Conservation (phyloP, 2,329 filamentous ascomycete species). For the Sclerotinia nivalis region DNA sequence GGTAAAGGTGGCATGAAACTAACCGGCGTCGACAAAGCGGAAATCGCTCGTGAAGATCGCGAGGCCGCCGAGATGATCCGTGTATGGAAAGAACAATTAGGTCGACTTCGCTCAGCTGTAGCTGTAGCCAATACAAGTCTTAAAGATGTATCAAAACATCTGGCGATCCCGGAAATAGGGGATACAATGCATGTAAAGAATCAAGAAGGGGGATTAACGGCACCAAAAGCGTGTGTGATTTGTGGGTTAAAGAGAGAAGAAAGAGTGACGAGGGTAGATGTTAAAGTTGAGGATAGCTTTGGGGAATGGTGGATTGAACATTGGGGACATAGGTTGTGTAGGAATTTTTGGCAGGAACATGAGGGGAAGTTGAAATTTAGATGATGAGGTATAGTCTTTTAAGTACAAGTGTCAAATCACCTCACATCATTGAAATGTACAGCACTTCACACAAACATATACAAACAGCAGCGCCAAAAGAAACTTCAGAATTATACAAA, state of each 20-base stretch:
- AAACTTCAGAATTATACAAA: neutral
- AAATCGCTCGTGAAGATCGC: conserved; percentile 79
- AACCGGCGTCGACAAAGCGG: conserved; percentile 78
- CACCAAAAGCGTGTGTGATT: conserved; percentile 74
- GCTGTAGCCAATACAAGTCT: conserved; percentile 58
- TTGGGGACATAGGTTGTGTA: conserved; percentile 78
- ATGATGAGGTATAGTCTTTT: neutral
- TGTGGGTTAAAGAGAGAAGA: conserved; percentile 90
- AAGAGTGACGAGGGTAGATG: conserved; percentile 69
- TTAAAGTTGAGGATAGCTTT: conserved; percentile 82
- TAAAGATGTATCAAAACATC: conserved; percentile 38
- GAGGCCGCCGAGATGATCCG: conserved; percentile 77
- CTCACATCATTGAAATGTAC: neutral
- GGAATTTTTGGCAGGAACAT: conserved; percentile 82
- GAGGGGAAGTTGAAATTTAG: conserved; percentile 59
- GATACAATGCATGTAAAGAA: conserved; percentile 68
- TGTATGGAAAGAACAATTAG: conserved; percentile 74
- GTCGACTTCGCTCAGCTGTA: conserved; percentile 72
- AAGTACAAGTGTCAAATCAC: neutral
- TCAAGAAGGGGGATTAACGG: conserved; percentile 72
- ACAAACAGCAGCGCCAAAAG: too few species aligned
- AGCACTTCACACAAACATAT: neutral
- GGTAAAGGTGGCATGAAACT: conserved; percentile 91
- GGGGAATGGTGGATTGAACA: conserved; percentile 96
- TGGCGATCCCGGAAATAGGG: conserved; percentile 65